Evolutionary conservation across 179 eudicot species (phyloP).

Genomic region (Spinacia oleracea): DNA sequence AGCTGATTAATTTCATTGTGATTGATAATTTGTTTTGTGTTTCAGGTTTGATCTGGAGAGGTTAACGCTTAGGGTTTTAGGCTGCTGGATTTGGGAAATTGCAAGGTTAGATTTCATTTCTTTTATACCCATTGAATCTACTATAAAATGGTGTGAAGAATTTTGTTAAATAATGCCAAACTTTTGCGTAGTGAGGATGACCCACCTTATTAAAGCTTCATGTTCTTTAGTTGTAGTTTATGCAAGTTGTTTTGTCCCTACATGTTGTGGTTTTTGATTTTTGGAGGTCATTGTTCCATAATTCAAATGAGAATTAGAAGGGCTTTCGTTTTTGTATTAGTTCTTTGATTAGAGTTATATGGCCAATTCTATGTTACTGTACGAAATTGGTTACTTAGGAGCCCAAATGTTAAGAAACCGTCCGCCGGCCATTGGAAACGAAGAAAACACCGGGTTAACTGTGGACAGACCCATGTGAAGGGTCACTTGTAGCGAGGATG

Average conservation of each 20-base stretch:
- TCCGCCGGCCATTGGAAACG: not conserved
- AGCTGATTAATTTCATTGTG: not conserved
- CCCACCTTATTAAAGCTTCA: not conserved
- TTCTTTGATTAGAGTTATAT: not conserved
- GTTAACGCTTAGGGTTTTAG: slow-evolving; percentile 12
- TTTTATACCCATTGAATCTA: not conserved
- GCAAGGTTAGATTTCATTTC: not conserved
- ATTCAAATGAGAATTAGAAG: not conserved
- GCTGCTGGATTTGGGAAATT: slow-evolving; percentile 5
- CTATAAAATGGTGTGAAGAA: not conserved
- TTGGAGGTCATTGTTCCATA: slow-evolving; percentile 11
- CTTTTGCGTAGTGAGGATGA: not conserved
- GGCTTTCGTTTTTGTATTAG: not conserved
- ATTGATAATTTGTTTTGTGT: not conserved
- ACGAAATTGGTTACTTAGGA: not conserved
- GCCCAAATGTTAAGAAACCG: not conserved
- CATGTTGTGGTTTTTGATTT: slow-evolving; percentile 11
- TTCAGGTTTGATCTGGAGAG: slow-evolving; percentile 6
- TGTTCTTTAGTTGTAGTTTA: not conserved
- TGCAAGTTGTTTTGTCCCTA: slow-evolving; percentile 23
- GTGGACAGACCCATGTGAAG: slow-evolving; percentile 22
- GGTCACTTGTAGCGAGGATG: not conserved
- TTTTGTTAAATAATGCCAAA: not conserved
- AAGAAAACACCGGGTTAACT: not conserved
- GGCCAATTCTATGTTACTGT: slow-evolving; percentile 2